Evolutionary conservation across 805 yeast species (phyloP).

Genomic region (Hanseniaspora taiwanica): DNA sequence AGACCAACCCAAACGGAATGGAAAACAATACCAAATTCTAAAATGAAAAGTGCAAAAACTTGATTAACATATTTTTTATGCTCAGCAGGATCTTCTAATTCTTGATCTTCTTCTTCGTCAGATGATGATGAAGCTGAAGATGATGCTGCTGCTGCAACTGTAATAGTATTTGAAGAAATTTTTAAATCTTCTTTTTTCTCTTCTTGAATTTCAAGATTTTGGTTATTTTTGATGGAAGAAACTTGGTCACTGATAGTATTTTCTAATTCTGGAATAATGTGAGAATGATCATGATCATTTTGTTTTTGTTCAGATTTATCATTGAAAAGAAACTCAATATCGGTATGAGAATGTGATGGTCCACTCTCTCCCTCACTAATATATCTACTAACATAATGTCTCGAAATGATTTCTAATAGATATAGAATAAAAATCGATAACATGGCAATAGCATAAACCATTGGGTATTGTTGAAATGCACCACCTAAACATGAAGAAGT

Average conservation of each 20-base stretch:
- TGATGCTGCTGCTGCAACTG: neutral
- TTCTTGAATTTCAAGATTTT: too few relatives aligned
- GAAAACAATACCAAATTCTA: constrained; percentile 72
- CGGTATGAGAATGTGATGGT: constrained; percentile 33
- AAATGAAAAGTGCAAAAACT: constrained; percentile 38
- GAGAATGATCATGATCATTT: neutral
- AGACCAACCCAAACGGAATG: constrained; percentile 77
- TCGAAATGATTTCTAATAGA: constrained; percentile 35
- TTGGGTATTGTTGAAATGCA: constrained; percentile 39
- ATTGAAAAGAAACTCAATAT: neutral
- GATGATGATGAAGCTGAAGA: neutral
- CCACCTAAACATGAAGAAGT: constrained; percentile 49
- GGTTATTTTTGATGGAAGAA: too few relatives aligned
- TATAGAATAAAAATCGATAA: constrained; percentile 33
- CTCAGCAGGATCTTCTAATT: neutral
- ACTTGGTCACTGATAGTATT: too few relatives aligned
- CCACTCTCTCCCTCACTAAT: constrained; percentile 17
- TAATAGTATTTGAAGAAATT: neutral
- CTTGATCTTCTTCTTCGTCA: neutral
- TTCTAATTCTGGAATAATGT: too few relatives aligned
- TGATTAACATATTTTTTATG: neutral
- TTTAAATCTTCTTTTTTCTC: constrained; percentile 1
- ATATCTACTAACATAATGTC: constrained; percentile 27
- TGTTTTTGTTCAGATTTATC: neutral
- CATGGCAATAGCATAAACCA: constrained; percentile 42